Percentiles rank a stretch among this genome's conserved stretches.
These are phyloP conservation scores for Astrephomene gubernaculifera DNA, from an alignment of 139 green algal species.

Conservation along the genomic window DNA sequence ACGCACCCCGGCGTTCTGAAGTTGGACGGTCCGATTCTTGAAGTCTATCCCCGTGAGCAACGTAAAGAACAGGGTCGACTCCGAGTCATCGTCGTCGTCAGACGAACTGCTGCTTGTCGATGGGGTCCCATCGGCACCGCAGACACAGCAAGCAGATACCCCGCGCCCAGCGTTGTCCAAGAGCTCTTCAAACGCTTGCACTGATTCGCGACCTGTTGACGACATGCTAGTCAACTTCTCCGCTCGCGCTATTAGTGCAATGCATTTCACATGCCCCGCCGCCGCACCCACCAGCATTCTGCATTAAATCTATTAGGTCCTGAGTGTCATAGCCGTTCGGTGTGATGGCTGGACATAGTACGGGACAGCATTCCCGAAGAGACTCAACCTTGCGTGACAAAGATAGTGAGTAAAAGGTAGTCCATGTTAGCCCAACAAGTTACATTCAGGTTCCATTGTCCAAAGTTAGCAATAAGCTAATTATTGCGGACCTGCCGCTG, in stretches of 20 bases:
- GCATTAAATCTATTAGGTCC: constrained; percentile 3
- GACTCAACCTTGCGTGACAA: constrained; percentile 11
- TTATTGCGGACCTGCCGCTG: constrained; percentile 19
- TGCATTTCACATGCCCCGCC: neutral
- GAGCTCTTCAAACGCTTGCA: neutral
- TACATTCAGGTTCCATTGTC: too few relatives aligned
- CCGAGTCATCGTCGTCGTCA: neutral
- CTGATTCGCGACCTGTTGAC: constrained; percentile 6
- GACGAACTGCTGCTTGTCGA: neutral
- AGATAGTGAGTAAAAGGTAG: neutral
- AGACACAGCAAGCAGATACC: constrained; percentile 30
- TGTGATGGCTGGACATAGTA: constrained; percentile 12
- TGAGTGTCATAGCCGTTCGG: constrained; percentile 35
- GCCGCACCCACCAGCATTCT: constrained; percentile 5
- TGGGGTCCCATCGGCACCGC: constrained; percentile 18
- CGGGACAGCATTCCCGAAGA: neutral
- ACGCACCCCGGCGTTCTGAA: constrained; percentile 29
- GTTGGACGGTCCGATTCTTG: constrained; percentile 8
- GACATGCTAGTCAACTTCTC: too few relatives aligned
- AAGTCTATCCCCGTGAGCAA: constrained; percentile 24
- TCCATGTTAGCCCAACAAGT: neutral
- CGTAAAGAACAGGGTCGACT: constrained; percentile 23
- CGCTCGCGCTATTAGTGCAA: neutral
- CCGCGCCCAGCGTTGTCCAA: neutral
- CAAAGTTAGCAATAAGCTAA: neutral